Evolutionary conservation across 352 stramenopile genomes (phyloP), one percentile per base, ranked within the genome.

Genomic region (Pythium dissotocum): DNA sequence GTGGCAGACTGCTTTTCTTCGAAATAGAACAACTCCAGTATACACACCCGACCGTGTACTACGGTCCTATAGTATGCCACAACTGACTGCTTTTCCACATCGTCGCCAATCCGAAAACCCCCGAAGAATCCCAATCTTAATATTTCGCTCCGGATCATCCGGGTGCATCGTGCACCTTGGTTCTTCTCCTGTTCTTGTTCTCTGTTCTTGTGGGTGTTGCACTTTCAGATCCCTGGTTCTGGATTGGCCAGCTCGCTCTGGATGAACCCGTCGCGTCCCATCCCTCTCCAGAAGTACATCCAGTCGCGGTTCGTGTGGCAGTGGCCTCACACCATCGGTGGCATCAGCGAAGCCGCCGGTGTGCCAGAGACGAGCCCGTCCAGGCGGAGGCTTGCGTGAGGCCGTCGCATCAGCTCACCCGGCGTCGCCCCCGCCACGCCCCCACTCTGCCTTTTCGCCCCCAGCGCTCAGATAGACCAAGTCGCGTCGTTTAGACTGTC

Each of bases 361-460:
- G 49, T 18, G 49, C 10, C 10, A 56, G 49, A 56, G 49, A 56
- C 49, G 24, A 21, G 49, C 24, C 49, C 2, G 5, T 30, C 6
- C 44, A 30, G 21, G n/a, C 8, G 10, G 18, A 28, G 49, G n/a
- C 49, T 56, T 56, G 49, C 26, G 49, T 56, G 49, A 56, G 24
- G 49, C 49, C 49, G 26, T 9, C 28, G 49, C 49, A 56, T 56
- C 49, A 56, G 49, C 49, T 56, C 49, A 56, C 5, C 49, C 49
- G 21, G 49, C 49, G 44, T 21, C n/a, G 49, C 8, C 1, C 4
- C 24, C 12, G 24, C 28, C 49, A 9, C 49, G 12, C 49, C 28
- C 49, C 24, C 49, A 56, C 49, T 56, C 49, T 56, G 49, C 49
- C 49, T 56, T 56, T 56, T 56, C 49, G 24, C 49, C 44, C 44